Conservation (phyloP, 352 stramenopile genomes). For the Pelagophyceae sp. region DNA sequence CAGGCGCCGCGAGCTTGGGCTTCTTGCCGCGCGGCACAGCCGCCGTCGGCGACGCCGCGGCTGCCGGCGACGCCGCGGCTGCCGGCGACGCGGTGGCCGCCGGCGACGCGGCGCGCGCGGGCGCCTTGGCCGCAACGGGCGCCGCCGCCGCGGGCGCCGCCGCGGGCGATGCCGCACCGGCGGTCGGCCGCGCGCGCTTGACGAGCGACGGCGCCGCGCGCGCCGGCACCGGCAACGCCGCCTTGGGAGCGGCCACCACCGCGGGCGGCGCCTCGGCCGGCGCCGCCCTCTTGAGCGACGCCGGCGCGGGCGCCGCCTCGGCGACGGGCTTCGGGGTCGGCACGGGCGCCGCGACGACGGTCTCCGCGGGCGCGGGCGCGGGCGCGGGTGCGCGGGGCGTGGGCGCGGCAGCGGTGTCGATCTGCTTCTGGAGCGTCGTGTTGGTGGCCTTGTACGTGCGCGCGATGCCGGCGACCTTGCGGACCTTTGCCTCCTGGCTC, state of each 20-base stretch:
- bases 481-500: neutral
- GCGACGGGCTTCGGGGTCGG: neutral
- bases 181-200: neutral
- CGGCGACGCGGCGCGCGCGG: too few relatives aligned
- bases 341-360: neutral
- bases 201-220: neutral
- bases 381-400: neutral
- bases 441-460: constrained; percentile 3
- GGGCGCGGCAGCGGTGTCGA: neutral
- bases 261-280: too few relatives aligned
- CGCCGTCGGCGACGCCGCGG: too few relatives aligned
- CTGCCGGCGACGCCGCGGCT: neutral
- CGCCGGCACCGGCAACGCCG: neutral
- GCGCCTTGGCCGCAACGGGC: neutral
- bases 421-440: neutral
- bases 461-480: neutral
- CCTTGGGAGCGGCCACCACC: neutral
- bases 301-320: too few relatives aligned
- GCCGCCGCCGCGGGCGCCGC: too few relatives aligned
- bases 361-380: neutral
- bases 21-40: neutral
- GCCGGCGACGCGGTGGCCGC: too few relatives aligned
- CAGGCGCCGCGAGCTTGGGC: neutral
- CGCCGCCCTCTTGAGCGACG: neutral
- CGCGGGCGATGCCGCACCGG: neutral